Conservation (phyloP, 768 basidiomycete genomes). For the Ephemerocybe angulata region DNA sequence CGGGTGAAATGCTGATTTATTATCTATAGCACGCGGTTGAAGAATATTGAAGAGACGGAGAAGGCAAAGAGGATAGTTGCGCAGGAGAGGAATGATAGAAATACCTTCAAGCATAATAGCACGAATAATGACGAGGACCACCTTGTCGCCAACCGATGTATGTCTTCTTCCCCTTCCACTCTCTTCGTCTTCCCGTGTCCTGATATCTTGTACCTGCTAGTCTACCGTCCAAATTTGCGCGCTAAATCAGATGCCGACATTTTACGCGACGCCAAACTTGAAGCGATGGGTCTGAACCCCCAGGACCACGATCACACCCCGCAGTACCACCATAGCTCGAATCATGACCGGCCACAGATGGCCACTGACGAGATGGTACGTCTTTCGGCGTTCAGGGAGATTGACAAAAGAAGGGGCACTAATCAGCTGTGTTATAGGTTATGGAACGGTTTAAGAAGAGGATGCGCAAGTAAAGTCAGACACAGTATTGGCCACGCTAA, state of each 20-base stretch:
- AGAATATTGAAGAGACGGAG: slow-evolving; percentile 97
- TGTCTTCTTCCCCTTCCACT: slow-evolving; percentile 24
- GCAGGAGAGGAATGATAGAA: slow-evolving; percentile 63
- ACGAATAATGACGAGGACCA: slow-evolving; percentile 86
- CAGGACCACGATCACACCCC: slow-evolving; percentile 38
- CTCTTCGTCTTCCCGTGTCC: slow-evolving; percentile 1
- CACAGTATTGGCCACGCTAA: too few relatives aligned
- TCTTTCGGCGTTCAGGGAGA: slow-evolving; percentile 10
- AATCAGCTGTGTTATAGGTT: slow-evolving; percentile 49
- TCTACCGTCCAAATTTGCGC: slow-evolving; percentile 80
- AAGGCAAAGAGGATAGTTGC: slow-evolving; percentile 87
- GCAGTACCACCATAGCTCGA: slow-evolving; percentile 33
- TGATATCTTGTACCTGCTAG: slow-evolving; percentile 35
- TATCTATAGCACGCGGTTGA: slow-evolving; percentile 65
- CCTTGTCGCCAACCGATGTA: slow-evolving; percentile 84
- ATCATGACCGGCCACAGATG: slow-evolving; percentile 64
- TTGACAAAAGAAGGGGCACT: neutral
- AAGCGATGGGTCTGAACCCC: slow-evolving; percentile 75
- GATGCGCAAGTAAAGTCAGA: slow-evolving; percentile 76
- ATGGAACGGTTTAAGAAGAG: slow-evolving; percentile 98
- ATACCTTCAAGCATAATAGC: slow-evolving; percentile 43
- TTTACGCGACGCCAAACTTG: slow-evolving; percentile 80
- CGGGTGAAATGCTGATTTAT: slow-evolving; percentile 1
- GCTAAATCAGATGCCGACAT: slow-evolving; percentile 87
- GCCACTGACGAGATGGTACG: slow-evolving; percentile 89